Evolutionary conservation across 495 filamentous ascomycete species (phyloP), one percentile per base, ranked within the genome.

Genomic region (Xylaria bambusicola): DNA sequence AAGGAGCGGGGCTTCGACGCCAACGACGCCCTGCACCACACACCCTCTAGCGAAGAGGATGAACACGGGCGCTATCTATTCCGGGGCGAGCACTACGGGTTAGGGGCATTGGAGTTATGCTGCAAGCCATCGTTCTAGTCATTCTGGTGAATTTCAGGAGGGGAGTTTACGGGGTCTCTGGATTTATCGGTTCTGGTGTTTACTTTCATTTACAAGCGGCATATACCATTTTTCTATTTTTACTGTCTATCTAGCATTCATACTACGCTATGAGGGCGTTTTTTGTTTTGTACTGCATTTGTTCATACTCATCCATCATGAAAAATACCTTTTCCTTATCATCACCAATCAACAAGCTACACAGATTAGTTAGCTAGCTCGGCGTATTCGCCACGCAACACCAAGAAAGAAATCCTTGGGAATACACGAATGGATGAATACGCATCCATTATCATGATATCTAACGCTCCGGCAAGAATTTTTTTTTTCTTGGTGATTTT

Each of bases 61-160:
- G 57, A 60, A n/a, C 29, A 52, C 27, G 57, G 57, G 2, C 38
- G 57, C 13, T 53, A 60, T 31, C 49, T 60, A 15, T 60, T 60
- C 41, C 40, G 57, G 41, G 36, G 48, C 20, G 49, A 53, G 31
- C 46, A 60, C 40, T 60, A 60, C 13, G 57, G 57, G 2, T n/a
- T 47, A n/a, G 57, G 49, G 57, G 49, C 49, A 27, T 29, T 60
- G 57, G 57, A 60, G 40, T 53, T 46, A 1, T 60, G 49, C 18
- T 33, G 40, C 5, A 60, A 60, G 47, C 53, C 38, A 50, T 26
- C 52, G 31, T 52, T n/a, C 20, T 52, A 38, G 26, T 45, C 36
- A 10, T 5, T 33, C 3, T 27, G 21, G n/a, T 4, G 20, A 26
- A 21, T 47, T 26, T 47, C 27, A 12, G 24, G 1, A 23, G 21